A percentile compares a stretch with the other conserved stretches of the same genome.
phyloP scores from a whole-genome alignment of 2,329 filamentous ascomycete species.

The Pseudopithomyces chartarum region DNA sequence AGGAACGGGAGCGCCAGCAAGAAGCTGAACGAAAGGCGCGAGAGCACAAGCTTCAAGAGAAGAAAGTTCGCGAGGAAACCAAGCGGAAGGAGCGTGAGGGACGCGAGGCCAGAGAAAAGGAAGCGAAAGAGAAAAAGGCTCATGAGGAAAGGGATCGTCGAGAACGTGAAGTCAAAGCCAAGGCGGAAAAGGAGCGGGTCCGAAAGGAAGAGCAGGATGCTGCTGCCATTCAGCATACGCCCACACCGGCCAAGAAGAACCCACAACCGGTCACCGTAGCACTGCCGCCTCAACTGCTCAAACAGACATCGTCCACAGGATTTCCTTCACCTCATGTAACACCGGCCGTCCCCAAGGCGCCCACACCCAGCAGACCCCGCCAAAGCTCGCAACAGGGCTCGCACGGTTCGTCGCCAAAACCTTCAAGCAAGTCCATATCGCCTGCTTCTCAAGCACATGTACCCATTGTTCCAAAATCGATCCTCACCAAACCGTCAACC shows the following conservation, averaged over 20 bases:
- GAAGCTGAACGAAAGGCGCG: slow-evolving; percentile 84
- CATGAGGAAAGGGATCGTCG: slow-evolving; percentile 62
- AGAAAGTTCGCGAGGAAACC: slow-evolving; percentile 71
- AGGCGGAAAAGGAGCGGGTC: slow-evolving; percentile 49
- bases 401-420: slow-evolving; percentile 70
- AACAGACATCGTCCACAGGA: slow-evolving; percentile 55
- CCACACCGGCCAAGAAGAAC: slow-evolving; percentile 38
- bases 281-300: slow-evolving; percentile 58
- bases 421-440: slow-evolving; percentile 65
- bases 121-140: slow-evolving; percentile 71
- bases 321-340: slow-evolving; percentile 83
- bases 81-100: slow-evolving; percentile 79
- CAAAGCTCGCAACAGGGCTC: slow-evolving; percentile 80
- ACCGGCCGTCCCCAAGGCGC: slow-evolving; percentile 79
- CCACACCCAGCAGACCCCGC: slow-evolving; percentile 77
- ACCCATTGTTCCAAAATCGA: slow-evolving; percentile 68
- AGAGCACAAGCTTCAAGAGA: slow-evolving; percentile 79
- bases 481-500: slow-evolving; percentile 61
- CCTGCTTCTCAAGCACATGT: slow-evolving; percentile 68
- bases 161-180: slow-evolving; percentile 63
- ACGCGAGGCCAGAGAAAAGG: slow-evolving; percentile 69
- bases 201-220: slow-evolving; percentile 49
- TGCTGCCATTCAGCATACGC: slow-evolving; percentile 34
- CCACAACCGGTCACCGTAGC: slow-evolving; percentile 52
- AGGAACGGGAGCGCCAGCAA: slow-evolving; percentile 83